Evolutionary conservation across 305 asterid genomes (phyloP), one percentile per base, ranked within the genome.

Genomic region (Ajuga reptans): DNA sequence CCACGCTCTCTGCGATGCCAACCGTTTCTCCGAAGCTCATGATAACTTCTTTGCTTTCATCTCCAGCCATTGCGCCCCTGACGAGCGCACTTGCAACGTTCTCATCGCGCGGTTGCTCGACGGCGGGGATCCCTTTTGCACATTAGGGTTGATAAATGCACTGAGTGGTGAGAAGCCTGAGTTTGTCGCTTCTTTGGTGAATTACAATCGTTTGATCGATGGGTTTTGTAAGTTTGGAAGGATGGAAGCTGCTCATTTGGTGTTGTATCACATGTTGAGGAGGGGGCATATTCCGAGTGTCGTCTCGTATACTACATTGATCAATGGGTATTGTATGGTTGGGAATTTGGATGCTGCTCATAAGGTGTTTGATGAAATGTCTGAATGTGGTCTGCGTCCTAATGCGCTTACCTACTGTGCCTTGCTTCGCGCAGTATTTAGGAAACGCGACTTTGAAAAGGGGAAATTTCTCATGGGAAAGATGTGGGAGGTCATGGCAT

Each of bases 281-380:
- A 85, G 77, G 64, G 96, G 96, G 51, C 98, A 89, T 69, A 21
- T 9, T 18, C 87, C 92, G 0, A 85, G 78, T 57, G 90, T 72
- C 50, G 91, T 92, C 71, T 80, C 96, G 1, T 92, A 79, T 76
- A 89, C 96, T 52, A 92, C 88, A 63, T 73, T 87, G 83, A 77
- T 89, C 1, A 64, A 55, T 17, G 96, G 95, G 45, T 89, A 89
- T 46, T 84, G 94, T 27, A 17, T 45, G 55, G 61, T 78, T 68
- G 91, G 89, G 4, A 82, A 83, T 6, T 47, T 76, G 58, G 31
- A 39, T 2, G 77, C 74, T 77, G 95, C 94, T 0, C 66, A 77
- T 47, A 91, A 84, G 80, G 74, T 91, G 88, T 80, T 87, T 52
- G 90, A 83, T 47, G 96, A 91, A 85, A 89, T 91, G 98, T 61